Percentiles rank a stretch among this genome's conserved stretches.
These are phyloP conservation scores for Populus tomentosa DNA, from an alignment of 441 rosid genomes.

Conservation along the genomic window DNA sequence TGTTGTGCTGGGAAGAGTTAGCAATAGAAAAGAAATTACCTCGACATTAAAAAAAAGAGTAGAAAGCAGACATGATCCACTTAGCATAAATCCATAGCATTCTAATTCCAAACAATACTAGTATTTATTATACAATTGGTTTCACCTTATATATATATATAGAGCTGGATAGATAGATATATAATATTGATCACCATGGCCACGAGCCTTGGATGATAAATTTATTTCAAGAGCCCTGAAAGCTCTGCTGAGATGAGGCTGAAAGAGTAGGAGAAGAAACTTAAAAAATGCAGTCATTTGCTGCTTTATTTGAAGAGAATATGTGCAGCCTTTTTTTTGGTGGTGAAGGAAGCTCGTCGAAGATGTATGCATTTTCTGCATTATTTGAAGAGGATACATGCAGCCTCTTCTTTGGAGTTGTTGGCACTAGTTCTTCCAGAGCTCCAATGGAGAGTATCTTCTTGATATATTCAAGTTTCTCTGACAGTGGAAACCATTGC, in stretches of 20 bases:
- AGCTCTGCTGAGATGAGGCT: slow-evolving; percentile 1
- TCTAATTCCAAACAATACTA: not conserved
- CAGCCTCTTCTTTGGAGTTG: slow-evolving; percentile 14
- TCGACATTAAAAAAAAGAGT: too few species aligned
- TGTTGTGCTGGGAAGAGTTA: too few species aligned
- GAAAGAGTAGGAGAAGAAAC: slow-evolving; percentile 12
- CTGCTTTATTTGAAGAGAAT: slow-evolving; percentile 3
- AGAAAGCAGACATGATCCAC: too few species aligned
- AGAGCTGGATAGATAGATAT: not conserved
- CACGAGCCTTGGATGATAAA: not conserved
- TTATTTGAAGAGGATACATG: slow-evolving; percentile 1
- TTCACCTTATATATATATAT: not conserved
- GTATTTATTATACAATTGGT: not conserved
- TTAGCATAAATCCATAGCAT: not conserved
- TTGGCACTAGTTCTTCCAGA: slow-evolving; percentile 27
- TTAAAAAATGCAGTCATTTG: slow-evolving; percentile 19
- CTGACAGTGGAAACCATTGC: slow-evolving; percentile 9
- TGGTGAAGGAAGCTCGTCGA: slow-evolving; percentile 14
- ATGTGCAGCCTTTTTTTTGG: slow-evolving; percentile 13
- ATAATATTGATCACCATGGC: not conserved
- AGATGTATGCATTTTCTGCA: slow-evolving; percentile 13
- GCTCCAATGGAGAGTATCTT: slow-evolving; percentile 26
- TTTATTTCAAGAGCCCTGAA: slow-evolving; percentile 10
- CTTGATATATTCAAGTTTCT: slow-evolving; percentile 22
- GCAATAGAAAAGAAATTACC: too few species aligned